phyloP scores from a whole-genome alignment of 768 basidiomycete species.

The Tulasnella sp. region DNA sequence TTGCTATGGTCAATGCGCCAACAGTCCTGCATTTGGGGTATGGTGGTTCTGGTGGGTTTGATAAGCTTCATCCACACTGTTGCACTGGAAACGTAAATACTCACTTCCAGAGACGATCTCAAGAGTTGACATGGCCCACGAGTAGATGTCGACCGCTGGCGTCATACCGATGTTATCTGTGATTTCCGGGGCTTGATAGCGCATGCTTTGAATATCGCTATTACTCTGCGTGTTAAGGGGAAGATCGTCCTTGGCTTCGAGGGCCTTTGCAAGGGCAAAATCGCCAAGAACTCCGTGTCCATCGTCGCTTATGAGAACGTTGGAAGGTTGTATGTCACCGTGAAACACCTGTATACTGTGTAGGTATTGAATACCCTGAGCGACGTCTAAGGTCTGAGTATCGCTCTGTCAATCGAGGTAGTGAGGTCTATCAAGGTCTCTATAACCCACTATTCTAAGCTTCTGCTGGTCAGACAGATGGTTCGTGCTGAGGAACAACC shows the following conservation, averaged over 20 bases:
- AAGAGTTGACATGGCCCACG: constrained; percentile 1
- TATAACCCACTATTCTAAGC: background rate
- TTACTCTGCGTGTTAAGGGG: background rate
- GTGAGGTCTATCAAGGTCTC: no score
- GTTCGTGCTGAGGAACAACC: background rate
- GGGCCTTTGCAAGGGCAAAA: background rate
- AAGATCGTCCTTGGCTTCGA: background rate
- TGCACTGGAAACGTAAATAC: background rate
- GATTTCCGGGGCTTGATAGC: constrained; percentile 2
- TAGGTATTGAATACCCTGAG: background rate
- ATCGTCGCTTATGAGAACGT: background rate
- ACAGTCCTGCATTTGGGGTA: background rate
- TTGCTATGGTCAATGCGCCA: background rate
- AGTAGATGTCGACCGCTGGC: background rate
- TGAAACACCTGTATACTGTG: background rate
- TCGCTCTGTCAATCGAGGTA: background rate
- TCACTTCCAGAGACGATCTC: background rate
- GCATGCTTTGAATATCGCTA: background rate
- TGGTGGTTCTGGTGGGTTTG: background rate
- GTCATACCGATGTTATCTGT: background rate
- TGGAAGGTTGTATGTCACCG: background rate
- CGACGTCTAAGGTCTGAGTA: background rate
- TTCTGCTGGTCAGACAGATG: background rate
- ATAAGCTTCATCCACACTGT: background rate
- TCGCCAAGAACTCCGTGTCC: background rate